These are phyloP conservation scores for Quercus lobata DNA, from an alignment of 331 rosid species.

Conservation along the genomic window DNA sequence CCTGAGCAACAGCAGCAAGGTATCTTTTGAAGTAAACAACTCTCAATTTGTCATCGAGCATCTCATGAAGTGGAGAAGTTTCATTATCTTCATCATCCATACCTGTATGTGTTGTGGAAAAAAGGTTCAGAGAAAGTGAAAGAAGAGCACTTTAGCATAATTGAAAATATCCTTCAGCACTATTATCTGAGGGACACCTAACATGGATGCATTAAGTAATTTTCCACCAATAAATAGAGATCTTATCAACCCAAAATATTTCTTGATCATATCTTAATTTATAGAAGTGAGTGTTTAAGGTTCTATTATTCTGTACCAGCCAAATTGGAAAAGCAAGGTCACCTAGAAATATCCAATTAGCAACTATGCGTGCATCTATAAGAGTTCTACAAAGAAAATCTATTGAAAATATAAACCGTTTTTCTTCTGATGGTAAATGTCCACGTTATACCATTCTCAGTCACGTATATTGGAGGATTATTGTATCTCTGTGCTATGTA, in stretches of 20 bases:
- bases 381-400: neutral
- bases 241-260: neutral
- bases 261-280: neutral
- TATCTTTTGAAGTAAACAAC: constrained; percentile 63
- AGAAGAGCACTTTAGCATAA: constrained; percentile 2
- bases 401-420: neutral
- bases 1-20: constrained; percentile 64
- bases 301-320: neutral
- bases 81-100: constrained; percentile 90
- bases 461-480: constrained; percentile 53
- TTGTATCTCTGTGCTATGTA: constrained; percentile 63
- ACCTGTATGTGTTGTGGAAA: constrained; percentile 39
- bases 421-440: neutral
- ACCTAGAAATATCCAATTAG: neutral
- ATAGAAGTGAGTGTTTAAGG: neutral
- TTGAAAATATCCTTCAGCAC: neutral
- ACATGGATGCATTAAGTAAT: too few species aligned
- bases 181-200: neutral
- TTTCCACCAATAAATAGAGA: neutral
- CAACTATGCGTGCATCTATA: neutral
- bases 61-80: constrained; percentile 53
- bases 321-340: neutral
- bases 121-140: constrained; percentile 8
- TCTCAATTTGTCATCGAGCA: constrained; percentile 83
- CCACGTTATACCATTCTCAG: constrained; percentile 74